These are phyloP conservation scores for Castanea mollissima DNA, from an alignment of 306 rosid species.

Conservation along the genomic window DNA sequence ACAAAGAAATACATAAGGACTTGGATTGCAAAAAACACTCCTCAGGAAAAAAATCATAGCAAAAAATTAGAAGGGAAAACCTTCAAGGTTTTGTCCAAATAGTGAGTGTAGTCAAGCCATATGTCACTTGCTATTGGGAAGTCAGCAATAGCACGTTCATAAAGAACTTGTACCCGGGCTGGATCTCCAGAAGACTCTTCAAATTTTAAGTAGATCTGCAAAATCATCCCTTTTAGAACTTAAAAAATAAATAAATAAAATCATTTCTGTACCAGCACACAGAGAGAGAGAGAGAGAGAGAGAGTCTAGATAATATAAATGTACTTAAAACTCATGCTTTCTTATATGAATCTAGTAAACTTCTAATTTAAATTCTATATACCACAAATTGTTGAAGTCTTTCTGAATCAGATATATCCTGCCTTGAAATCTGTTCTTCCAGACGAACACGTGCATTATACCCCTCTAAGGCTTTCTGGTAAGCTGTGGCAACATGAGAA, in stretches of 20 bases:
- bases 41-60: background rate
- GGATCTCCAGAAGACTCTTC: constrained; percentile 81
- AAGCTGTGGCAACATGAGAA: constrained; percentile 63
- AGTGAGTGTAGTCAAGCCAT: constrained; percentile 81
- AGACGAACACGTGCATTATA: constrained; percentile 59
- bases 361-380: constrained; percentile 6
- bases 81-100: constrained; percentile 88
- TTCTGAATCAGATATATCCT: constrained; percentile 56
- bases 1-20: constrained; percentile 15
- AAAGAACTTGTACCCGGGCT: constrained; percentile 71
- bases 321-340: background rate
- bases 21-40: constrained; percentile 1
- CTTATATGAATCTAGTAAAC: background rate
- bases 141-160: constrained; percentile 80
- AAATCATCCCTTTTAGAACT: constrained; percentile 15
- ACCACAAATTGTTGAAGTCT: constrained; percentile 69
- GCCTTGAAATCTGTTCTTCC: constrained; percentile 62
- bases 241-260: background rate
- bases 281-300: background rate
- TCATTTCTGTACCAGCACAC: background rate
- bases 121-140: constrained; percentile 75
- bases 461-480: constrained; percentile 71
- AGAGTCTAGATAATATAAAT: background rate
- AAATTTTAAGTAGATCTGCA: constrained; percentile 81
- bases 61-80: constrained; percentile 36